Conservation (phyloP, 225 moss, liverwort and hornwort genomes). For the Anthoceros angustus region DNA sequence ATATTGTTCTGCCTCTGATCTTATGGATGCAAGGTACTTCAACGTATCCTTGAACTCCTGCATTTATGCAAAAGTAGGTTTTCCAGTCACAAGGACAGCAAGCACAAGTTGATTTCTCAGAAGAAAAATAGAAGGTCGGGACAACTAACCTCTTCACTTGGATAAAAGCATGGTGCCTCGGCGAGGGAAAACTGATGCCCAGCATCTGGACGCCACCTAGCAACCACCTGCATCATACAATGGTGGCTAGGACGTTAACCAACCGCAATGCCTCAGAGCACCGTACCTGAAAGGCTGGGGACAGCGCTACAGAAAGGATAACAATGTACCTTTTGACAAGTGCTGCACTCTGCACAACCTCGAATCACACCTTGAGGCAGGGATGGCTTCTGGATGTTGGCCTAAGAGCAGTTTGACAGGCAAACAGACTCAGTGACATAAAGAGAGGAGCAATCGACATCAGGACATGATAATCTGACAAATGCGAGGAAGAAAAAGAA, state of each 20-base stretch:
- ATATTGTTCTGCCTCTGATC: constrained; percentile 60
- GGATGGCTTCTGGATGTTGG: not conserved
- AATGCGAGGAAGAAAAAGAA: too few relatives aligned
- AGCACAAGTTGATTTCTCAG: constrained; percentile 2
- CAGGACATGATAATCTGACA: too few relatives aligned
- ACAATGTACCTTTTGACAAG: not conserved
- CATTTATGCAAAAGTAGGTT: constrained; percentile 10
- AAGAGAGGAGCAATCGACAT: too few relatives aligned
- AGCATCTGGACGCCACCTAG: constrained; percentile 73
- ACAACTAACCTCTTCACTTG: constrained; percentile 54
- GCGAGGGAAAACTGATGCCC: constrained; percentile 53
- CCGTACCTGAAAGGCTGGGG: not conserved
- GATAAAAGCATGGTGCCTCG: constrained; percentile 69
- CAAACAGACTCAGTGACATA: too few relatives aligned
- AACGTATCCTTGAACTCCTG: constrained; percentile 92
- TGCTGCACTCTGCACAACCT: not conserved
- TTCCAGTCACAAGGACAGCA: constrained; percentile 1
- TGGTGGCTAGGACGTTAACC: not conserved
- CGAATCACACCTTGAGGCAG: constrained; percentile 3
- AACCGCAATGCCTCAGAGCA: not conserved
- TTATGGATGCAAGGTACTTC: constrained; percentile 70
- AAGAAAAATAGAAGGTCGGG: not conserved
- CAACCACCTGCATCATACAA: constrained; percentile 44
- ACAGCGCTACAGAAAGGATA: not conserved
- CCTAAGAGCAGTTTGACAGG: not conserved